Evolutionary conservation across 2,329 filamentous ascomycete species (phyloP), one percentile per base, ranked within the genome.

Genomic region (Botrytis paeoniae): DNA sequence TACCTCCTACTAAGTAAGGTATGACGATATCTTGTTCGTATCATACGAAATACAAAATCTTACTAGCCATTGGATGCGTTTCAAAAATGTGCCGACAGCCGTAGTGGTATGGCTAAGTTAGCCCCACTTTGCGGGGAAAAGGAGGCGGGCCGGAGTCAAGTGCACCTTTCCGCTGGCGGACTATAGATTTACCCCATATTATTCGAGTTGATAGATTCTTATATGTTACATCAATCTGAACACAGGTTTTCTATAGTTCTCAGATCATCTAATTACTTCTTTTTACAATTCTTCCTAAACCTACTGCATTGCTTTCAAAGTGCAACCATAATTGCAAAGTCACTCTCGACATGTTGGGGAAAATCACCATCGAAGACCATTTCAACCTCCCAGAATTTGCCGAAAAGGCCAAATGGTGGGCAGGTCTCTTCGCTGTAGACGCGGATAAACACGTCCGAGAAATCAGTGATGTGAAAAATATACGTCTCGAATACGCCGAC

Each of bases 361-460:
- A 69, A 25, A 57, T 69, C 48, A 69, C 65, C 48, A 69, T 69
- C n/a, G 65, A 69, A 32, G 65, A 69, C 32, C 65, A 69, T 20
- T 69, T 69, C 65, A 69, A 69, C 48, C 65, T 69, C n/a, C 65
- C 65, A 20, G 65, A 69, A 8, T 84, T 89, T 75, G 83, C 85
- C 63, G 87, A 90, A 75, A 86, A 86, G 80, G 88, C 87, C 8
- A 82, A 83, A 76, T 89, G 88, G 87, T 90, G 88, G 88, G 89
- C 89, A 1, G 81, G 83, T 7, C 80, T 91, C 35, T 91, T 90
- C 78, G 85, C 87, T 22, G 83, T 86, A n/a, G 85, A 90, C 75
- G 83, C 86, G 2, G 87, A 88, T 18, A 87, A 86, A 79, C 88
- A 91, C 74, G 84, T 85, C 71, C 82, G 80, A 39, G 87, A 91